These are phyloP conservation scores for Neotropicomus parvogracilis DNA, from an alignment of 1,284 basidiomycete genomes.

Conservation along the genomic window DNA sequence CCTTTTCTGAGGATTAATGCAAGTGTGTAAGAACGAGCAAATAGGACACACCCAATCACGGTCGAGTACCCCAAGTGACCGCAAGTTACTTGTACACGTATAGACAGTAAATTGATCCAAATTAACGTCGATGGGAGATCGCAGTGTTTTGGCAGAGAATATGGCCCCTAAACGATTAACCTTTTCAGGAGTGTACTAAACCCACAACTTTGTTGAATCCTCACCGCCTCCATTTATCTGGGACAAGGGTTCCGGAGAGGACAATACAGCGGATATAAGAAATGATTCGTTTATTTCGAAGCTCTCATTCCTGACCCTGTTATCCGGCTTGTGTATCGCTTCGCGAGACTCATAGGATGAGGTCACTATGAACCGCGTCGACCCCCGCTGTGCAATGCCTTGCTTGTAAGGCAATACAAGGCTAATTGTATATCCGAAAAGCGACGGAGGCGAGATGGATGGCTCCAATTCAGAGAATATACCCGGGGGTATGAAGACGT, in stretches of 20 bases:
- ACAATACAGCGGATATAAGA: conserved; percentile 40
- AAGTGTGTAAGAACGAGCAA: background rate
- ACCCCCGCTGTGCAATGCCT: conserved; percentile 52
- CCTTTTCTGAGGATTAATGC: conserved; percentile 16
- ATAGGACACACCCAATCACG: conserved; percentile 78
- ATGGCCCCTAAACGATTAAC: conserved; percentile 4
- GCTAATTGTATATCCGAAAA: conserved; percentile 42
- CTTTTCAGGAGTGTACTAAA: conserved; percentile 8
- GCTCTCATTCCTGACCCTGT: conserved; percentile 35
- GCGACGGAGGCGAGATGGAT: conserved; percentile 7
- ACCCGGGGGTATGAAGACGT: conserved; percentile 32
- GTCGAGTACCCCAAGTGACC: conserved; percentile 71
- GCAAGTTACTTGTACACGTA: conserved; percentile 61
- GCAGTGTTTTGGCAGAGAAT: conserved; percentile 34
- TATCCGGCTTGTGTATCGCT: conserved; percentile 3
- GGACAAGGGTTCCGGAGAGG: conserved; percentile 17
- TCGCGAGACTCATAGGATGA: conserved; percentile 26
- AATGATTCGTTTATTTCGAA: conserved; percentile 73
- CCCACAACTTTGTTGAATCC: background rate
- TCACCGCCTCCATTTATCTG: conserved; percentile 16
- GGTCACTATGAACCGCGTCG: conserved; percentile 59
- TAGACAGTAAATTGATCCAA: conserved; percentile 53
- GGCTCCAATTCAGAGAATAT: conserved; percentile 21
- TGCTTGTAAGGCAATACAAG: conserved; percentile 70
- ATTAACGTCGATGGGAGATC: conserved; percentile 30